Evolutionary conservation across 345 rosid genomes (phyloP).

Genomic region (Lepidium aucheri): DNA sequence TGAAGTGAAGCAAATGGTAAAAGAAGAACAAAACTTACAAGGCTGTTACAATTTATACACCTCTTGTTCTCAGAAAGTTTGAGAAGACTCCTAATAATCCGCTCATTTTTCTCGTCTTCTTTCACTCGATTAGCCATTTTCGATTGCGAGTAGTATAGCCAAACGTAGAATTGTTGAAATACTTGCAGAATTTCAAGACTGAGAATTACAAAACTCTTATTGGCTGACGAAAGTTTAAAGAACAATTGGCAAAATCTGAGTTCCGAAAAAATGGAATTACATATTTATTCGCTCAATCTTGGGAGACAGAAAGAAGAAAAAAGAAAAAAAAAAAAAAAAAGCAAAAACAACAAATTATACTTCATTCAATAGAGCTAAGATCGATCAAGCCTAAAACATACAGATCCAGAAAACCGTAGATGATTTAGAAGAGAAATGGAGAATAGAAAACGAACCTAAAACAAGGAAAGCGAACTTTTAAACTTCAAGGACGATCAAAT

Average conservation of each 20-base stretch:
- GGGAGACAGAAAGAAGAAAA: too few species aligned
- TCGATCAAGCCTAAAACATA: background rate
- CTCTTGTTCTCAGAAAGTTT: constrained; percentile 78
- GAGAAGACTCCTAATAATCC: constrained; percentile 75
- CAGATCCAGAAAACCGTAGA: constrained; percentile 10
- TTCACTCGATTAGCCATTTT: constrained; percentile 60
- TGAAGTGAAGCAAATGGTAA: background rate
- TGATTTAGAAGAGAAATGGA: background rate
- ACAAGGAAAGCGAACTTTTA: background rate
- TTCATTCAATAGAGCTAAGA: background rate
- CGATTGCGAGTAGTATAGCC: background rate
- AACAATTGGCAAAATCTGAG: background rate
- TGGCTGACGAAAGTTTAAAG: background rate
- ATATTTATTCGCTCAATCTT: background rate
- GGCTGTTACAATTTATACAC: constrained; percentile 89
- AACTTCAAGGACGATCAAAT: constrained; percentile 1
- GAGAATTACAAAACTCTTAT: background rate
- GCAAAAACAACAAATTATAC: background rate
- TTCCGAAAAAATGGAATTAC: background rate
- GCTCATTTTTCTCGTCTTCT: constrained; percentile 88
- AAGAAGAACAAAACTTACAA: constrained; percentile 38
- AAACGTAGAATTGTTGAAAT: background rate
- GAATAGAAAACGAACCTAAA: background rate
- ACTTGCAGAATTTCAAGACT: background rate
- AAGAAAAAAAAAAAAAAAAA: constrained; percentile 2